phyloP scores from a whole-genome alignment of 495 filamentous ascomycete genomes.

The Penicillium salamii region DNA sequence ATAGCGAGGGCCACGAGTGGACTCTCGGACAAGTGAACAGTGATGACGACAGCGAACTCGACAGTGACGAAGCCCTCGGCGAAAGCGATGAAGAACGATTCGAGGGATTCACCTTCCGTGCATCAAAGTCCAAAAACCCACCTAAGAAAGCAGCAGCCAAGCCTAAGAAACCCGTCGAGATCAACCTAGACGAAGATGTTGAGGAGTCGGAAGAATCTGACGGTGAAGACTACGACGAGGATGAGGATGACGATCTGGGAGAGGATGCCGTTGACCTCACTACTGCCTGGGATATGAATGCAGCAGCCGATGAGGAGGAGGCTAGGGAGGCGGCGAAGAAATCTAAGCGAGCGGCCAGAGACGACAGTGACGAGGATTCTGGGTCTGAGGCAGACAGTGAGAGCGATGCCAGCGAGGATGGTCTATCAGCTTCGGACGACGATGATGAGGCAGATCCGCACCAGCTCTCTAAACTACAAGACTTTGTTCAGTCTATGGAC shows the following conservation, averaged over 20 bases:
- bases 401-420: conserved; percentile 50
- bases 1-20: conserved; percentile 90
- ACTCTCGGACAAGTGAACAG: conserved; percentile 69
- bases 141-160: conserved; percentile 21
- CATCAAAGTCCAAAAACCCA: conserved; percentile 45
- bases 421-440: conserved; percentile 54
- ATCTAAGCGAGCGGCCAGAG: conserved; percentile 28
- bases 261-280: conserved; percentile 85
- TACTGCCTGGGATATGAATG: conserved; percentile 72
- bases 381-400: conserved; percentile 41
- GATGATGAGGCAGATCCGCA: conserved; percentile 56
- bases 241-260: conserved; percentile 65
- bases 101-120: conserved; percentile 70
- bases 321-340: conserved; percentile 30
- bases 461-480: conserved; percentile 62
- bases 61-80: conserved; percentile 92
- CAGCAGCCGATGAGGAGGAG: conserved; percentile 46
- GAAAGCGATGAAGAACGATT: conserved; percentile 83
- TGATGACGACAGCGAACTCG: conserved; percentile 79
- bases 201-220: conserved; percentile 47
- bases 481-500: conserved; percentile 68
- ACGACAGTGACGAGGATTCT: conserved; percentile 34
- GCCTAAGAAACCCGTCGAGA: conserved; percentile 33
- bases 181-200: conserved; percentile 58
- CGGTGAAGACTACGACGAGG: conserved; percentile 43